Base-by-base conservation (phyloP, 2,329 filamentous ascomycete species). In the Colletotrichum tofieldiae region DNA sequence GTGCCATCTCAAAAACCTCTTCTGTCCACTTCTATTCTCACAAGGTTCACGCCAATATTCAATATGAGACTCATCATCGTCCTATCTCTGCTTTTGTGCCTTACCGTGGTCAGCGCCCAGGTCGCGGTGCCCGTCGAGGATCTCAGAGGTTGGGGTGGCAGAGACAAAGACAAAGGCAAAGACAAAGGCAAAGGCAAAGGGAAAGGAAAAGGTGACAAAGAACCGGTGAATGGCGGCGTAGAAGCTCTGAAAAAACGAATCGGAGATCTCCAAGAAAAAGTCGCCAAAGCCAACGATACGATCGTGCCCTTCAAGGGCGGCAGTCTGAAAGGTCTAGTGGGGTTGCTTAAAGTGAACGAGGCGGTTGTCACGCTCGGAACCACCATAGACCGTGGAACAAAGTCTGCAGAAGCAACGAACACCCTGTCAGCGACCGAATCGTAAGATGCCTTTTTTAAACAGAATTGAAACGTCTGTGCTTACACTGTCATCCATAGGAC, bases 311-410 rank as follows among this genome's bases (percentile, higher is more conserved):
- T 72, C 59, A 52, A 64, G 51, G 69, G 65, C 18, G 69, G 69
- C 26, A 54, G 7, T 1, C 18, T 72, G 8, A 64, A 63, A 23
- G 65, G 65, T 16, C 23, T 72, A n/a, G 52, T 52, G 45, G 69
- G 69, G 18, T 29, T 72, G 56, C 29, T 72, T 29, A 72, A 72
- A 29, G 69, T 72, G 18, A 72, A 72, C 32, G 56, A 47, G 65
- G 69, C 69, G 8, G 65, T 72, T 23, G 59, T 63, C 3, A 47
- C 56, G 29, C 58, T 72, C 18, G 69, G 69, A 3, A 37, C 26
- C 9, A 47, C 43, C n/a, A 54, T 72, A 37, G 69, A 72, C 37
- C 5, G 43, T 8, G 20, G 41, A 14, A 69, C 43, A 16, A 60
- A 63, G 58, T 26, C 52, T 6, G 65, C 65, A 2, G 43, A 69